Base-by-base conservation (phyloP, 345 rosid species). In the Brassica juncea region DNA sequence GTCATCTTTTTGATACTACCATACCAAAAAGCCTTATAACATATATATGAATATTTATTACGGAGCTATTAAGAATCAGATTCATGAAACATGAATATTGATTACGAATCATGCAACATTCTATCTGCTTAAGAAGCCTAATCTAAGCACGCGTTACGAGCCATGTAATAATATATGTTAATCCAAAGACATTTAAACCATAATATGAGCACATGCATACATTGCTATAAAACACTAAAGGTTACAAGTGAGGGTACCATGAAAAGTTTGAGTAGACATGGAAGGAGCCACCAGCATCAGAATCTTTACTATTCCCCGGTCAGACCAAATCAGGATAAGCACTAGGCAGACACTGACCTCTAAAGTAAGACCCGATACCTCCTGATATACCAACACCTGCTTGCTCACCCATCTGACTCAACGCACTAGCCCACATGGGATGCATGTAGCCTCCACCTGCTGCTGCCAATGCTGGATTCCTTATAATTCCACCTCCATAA, bases 401-500 rank as follows among this genome's bases (percentile, higher is more conserved):
- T 8, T 37, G 42, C 11, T 81, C 83, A 62, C 82, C 72, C 57
- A 67, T 78, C 73, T 83, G 86, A 64, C 76, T 16, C 74, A 80
- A 12, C n/a, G 86, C 83, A 55, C 84, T 70, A 0, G 88, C 83
- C 62, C 84, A 39, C 44, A 84, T 73, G 2, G 90, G 86, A 85
- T 73, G 81, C 64, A 86, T 74, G 74, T 83, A 84, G 3, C 83
- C 88, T 30, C 73, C 79, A 0, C 16, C 68, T 0, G 76, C 80
- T 52, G 72, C 76, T 58, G 72, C 76, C 15, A 82, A 63, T 73
- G 64, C 74, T n/a, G 73, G 82, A 77, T 81, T 83, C 25, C 81
- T 84, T 34, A 86, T 67, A 76, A 89, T 80, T 3, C 89, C 89
- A 2, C 71, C 4, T 19, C 85, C 82, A 72, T 86, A 89, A 61